phyloP scores from a whole-genome alignment of 257 asterid genomes.

The Rauvolfia tetraphylla region DNA sequence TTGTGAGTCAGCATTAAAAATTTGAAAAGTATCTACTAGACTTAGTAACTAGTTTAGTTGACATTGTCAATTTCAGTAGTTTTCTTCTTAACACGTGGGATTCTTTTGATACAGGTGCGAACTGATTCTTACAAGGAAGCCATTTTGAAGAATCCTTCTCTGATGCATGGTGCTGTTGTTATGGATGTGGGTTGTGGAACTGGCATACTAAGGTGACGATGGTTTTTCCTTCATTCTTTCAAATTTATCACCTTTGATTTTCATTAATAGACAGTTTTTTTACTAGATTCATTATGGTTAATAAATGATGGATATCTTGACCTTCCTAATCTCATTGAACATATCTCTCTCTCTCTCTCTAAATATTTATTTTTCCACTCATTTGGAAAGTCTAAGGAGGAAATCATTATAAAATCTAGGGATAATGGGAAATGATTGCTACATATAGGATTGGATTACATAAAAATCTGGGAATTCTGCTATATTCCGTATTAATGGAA shows the following conservation, averaged over 20 bases:
- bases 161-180: conserved; percentile 61
- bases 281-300: background rate
- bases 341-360: background rate
- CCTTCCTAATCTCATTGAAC: background rate
- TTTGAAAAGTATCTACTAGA: too few relatives aligned
- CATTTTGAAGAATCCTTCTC: conserved; percentile 78
- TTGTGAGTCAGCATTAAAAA: background rate
- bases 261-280: background rate
- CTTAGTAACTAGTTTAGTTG: background rate
- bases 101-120: conserved; percentile 56
- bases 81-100: background rate
- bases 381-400: too few relatives aligned
- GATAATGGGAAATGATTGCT: background rate
- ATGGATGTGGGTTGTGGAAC: conserved; percentile 99
- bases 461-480: background rate
- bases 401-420: too few relatives aligned
- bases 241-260: background rate
- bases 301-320: background rate
- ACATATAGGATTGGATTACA: background rate
- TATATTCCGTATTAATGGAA: background rate
- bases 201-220: conserved; percentile 79
- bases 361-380: too few relatives aligned
- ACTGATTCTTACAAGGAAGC: conserved; percentile 88
- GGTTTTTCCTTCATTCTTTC: background rate
- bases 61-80: conserved; percentile 1